A percentile compares a stretch with the other conserved stretches of the same genome.
Evolutionary conservation across 805 yeast species (phyloP).

Genomic region (Lipomyces orientalis): DNA sequence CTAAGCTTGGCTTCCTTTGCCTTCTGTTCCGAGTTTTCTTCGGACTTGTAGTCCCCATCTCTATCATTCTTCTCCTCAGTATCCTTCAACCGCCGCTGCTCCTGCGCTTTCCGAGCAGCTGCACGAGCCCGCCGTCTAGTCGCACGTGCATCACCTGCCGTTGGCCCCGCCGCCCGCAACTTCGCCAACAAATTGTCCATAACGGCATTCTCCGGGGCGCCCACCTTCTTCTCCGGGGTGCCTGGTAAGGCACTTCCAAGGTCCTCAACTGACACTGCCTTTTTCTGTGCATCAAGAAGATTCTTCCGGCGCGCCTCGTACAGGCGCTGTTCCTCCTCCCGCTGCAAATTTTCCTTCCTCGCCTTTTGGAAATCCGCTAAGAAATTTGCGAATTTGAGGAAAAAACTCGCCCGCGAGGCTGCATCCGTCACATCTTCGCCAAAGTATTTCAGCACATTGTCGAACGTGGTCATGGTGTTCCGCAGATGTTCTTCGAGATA

Average conservation of each 20-base stretch:
- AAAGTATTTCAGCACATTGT: slow-evolving; percentile 74
- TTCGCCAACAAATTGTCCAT: slow-evolving; percentile 89
- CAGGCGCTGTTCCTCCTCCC: slow-evolving; percentile 81
- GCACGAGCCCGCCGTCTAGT: slow-evolving; percentile 76
- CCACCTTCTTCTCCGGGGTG: slow-evolving; percentile 26
- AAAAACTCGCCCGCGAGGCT: slow-evolving; percentile 69
- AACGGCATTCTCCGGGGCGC: slow-evolving; percentile 56
- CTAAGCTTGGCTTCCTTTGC: neutral
- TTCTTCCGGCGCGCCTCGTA: slow-evolving; percentile 75
- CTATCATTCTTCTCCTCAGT: neutral
- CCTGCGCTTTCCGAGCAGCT: slow-evolving; percentile 22
- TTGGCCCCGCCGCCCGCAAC: slow-evolving; percentile 83
- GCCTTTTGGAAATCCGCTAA: slow-evolving; percentile 80
- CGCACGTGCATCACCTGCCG: slow-evolving; percentile 69
- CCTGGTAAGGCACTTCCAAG: slow-evolving; percentile 33
- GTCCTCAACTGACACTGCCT: slow-evolving; percentile 38
- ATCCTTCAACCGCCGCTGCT: slow-evolving; percentile 1
- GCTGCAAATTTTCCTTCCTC: slow-evolving; percentile 72
- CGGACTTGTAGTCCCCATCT: neutral
- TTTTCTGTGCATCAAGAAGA: slow-evolving; percentile 57
- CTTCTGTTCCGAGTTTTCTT: neutral
- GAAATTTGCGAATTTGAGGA: slow-evolving; percentile 79
- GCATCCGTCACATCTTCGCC: slow-evolving; percentile 88
- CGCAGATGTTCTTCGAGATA: slow-evolving; percentile 67
- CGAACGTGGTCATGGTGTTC: slow-evolving; percentile 68